Evolutionary conservation across 1,284 basidiomycete genomes (phyloP).

Genomic region (Ganoderma lucidum): DNA sequence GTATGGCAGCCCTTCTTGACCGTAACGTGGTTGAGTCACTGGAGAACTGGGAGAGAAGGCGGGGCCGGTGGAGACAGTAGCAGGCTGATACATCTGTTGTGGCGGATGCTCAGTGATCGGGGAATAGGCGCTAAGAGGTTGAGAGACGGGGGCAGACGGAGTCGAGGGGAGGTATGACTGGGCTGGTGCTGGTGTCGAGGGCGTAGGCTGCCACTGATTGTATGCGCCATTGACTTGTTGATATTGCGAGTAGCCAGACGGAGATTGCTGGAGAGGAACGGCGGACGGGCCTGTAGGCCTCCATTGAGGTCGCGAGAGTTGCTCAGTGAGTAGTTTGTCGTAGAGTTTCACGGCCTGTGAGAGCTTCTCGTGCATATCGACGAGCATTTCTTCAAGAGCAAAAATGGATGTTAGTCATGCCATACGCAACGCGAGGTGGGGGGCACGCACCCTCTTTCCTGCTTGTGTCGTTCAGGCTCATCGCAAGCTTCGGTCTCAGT

Average conservation of each 20-base stretch:
- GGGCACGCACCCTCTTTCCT: conserved; percentile 75
- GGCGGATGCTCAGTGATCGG: conserved; percentile 25
- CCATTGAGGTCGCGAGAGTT: conserved; percentile 78
- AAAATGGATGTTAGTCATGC: not conserved
- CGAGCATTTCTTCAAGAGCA: conserved; percentile 70
- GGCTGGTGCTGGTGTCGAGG: conserved; percentile 22
- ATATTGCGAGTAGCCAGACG: conserved; percentile 38
- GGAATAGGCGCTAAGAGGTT: conserved; percentile 28
- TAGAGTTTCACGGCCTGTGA: conserved; percentile 92
- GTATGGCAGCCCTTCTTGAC: conserved; percentile 28
- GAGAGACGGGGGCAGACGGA: conserved; percentile 24
- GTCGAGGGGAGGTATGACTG: conserved; percentile 30
- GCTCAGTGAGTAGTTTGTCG: conserved; percentile 87
- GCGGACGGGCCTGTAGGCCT: conserved; percentile 47
- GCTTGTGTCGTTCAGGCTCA: conserved; percentile 87
- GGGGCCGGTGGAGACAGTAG: conserved; percentile 14
- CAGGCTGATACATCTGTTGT: conserved; percentile 32
- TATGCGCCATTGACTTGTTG: conserved; percentile 37
- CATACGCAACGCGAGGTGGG: conserved; percentile 4
- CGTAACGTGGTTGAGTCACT: conserved; percentile 18
- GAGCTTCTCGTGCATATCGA: conserved; percentile 94
- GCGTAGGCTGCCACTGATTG: conserved; percentile 40
- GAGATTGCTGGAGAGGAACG: conserved; percentile 32
- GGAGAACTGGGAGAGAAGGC: conserved; percentile 25
- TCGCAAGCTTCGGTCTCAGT: conserved; percentile 83